These are phyloP conservation scores for Pilasporangium apinafurcum DNA, from an alignment of 352 stramenopile genomes.

Conservation along the genomic window DNA sequence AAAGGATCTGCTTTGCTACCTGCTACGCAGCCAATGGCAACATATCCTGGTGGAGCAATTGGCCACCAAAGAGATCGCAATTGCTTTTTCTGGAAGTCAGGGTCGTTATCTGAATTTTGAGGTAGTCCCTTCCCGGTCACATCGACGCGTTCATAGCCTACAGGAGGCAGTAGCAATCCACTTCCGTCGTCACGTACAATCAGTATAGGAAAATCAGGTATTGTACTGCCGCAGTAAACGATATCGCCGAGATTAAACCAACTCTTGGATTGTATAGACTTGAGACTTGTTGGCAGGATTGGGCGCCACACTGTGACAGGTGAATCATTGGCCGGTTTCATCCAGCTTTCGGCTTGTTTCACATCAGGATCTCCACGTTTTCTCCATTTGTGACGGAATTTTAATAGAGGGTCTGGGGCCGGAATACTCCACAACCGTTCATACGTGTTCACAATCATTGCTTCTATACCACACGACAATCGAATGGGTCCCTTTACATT, in stretches of 20 bases:
- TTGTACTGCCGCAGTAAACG: constrained; percentile 52
- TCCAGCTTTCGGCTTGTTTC: constrained; percentile 11
- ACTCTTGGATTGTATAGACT: constrained; percentile 16
- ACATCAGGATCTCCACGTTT: constrained; percentile 21
- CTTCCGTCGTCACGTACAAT: constrained; percentile 50
- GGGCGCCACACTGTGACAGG: constrained; percentile 76
- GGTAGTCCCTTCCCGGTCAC: constrained; percentile 78
- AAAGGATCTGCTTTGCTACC: constrained; percentile 79
- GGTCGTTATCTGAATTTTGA: constrained; percentile 63
- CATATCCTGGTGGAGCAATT: constrained; percentile 68
- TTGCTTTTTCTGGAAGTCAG: constrained; percentile 80
- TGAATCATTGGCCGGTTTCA: constrained; percentile 40
- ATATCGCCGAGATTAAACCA: constrained; percentile 79
- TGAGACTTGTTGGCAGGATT: constrained; percentile 25
- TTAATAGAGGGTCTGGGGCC: constrained; percentile 65
- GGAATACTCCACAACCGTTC: constrained; percentile 81
- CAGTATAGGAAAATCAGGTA: constrained; percentile 44
- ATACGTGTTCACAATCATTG: constrained; percentile 65
- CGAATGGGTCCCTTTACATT: constrained; percentile 70
- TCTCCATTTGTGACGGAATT: constrained; percentile 80
- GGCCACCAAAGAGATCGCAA: constrained; percentile 81
- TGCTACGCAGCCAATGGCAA: constrained; percentile 68
- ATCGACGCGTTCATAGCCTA: constrained; percentile 78
- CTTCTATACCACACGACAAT: constrained; percentile 65
- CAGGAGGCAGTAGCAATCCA: constrained; percentile 44